These are phyloP conservation scores for Kodamaea suecica DNA, from an alignment of 1,139 yeast species.

Conservation along the genomic window DNA sequence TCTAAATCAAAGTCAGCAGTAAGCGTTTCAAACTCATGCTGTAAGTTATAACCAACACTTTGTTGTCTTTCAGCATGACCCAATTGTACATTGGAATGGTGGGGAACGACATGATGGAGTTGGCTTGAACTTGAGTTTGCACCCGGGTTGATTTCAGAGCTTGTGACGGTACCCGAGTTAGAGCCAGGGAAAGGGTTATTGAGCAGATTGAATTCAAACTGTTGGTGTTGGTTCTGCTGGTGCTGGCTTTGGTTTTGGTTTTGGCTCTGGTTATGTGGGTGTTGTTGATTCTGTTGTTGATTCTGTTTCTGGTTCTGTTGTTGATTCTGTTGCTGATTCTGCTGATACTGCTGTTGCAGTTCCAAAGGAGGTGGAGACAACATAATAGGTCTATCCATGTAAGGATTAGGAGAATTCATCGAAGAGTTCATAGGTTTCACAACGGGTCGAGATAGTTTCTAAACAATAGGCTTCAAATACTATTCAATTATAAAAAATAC, in stretches of 20 bases:
- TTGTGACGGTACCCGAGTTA: not conserved
- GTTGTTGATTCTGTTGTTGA: no score
- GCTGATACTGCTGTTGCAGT: conserved; percentile 14
- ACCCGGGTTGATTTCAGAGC: not conserved
- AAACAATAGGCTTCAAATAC: not conserved
- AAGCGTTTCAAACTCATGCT: conserved; percentile 46
- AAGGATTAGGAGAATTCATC: conserved; percentile 15
- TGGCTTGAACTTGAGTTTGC: no score
- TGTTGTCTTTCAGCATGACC: conserved; percentile 34
- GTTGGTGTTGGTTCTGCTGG: conserved; percentile 3
- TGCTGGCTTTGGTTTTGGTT: no score
- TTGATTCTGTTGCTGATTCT: no score
- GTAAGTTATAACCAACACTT: conserved; percentile 45
- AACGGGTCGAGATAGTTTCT: conserved; percentile 6
- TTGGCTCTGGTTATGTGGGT: no score
- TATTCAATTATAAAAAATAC: no score
- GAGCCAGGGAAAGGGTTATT: conserved; percentile 4
- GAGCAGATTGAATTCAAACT: conserved; percentile 5
- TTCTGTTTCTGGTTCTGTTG: no score
- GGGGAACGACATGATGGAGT: conserved; percentile 4
- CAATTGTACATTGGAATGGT: conserved; percentile 9
- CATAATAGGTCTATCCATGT: conserved; percentile 34
- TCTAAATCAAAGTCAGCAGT: conserved; percentile 49
- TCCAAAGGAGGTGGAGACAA: conserved; percentile 44
- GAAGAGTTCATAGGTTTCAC: no score